These are phyloP conservation scores for Meyerozyma elateridarum DNA, from an alignment of 1,139 yeast genomes.

Conservation along the genomic window DNA sequence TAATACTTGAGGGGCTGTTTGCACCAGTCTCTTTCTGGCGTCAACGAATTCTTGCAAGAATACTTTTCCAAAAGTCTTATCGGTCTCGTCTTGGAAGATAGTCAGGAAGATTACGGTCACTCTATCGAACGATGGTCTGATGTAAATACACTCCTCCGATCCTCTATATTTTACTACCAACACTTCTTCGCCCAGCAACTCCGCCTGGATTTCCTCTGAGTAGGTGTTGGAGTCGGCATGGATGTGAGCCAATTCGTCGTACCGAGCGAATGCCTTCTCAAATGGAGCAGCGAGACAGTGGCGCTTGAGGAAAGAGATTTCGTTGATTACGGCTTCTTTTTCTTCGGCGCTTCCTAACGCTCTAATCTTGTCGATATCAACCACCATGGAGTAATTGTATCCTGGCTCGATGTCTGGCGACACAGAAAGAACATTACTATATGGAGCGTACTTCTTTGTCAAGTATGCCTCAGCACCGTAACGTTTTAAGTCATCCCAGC, in stretches of 20 bases:
- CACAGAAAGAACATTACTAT: slow-evolving; percentile 24
- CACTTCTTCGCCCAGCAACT: slow-evolving; percentile 51
- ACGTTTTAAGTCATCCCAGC: slow-evolving; percentile 66
- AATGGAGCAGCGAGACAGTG: slow-evolving; percentile 92
- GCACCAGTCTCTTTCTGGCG: slow-evolving; percentile 93
- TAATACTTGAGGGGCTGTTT: slow-evolving; percentile 96
- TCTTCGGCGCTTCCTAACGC: slow-evolving; percentile 38
- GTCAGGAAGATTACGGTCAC: slow-evolving; percentile 96
- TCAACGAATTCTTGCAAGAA: slow-evolving; percentile 96
- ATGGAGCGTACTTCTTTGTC: slow-evolving; percentile 32
- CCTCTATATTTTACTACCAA: slow-evolving; percentile 85
- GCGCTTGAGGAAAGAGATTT: slow-evolving; percentile 73
- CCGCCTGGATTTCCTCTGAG: slow-evolving; percentile 47
- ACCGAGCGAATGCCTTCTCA: slow-evolving; percentile 76
- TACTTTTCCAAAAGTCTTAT: slow-evolving; percentile 89
- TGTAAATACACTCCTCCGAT: slow-evolving; percentile 76
- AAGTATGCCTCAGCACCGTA: slow-evolving; percentile 58
- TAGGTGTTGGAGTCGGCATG: slow-evolving; percentile 46
- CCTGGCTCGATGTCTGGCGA: slow-evolving; percentile 57
- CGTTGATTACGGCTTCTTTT: slow-evolving; percentile 48
- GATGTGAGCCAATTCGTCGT: slow-evolving; percentile 60
- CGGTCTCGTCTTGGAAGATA: slow-evolving; percentile 93
- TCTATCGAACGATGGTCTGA: slow-evolving; percentile 91
- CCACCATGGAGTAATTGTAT: slow-evolving; percentile 71
- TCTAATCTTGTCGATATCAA: slow-evolving; percentile 52